Conservation (phyloP, 768 basidiomycete genomes). For the Kwoniella sp. region DNA sequence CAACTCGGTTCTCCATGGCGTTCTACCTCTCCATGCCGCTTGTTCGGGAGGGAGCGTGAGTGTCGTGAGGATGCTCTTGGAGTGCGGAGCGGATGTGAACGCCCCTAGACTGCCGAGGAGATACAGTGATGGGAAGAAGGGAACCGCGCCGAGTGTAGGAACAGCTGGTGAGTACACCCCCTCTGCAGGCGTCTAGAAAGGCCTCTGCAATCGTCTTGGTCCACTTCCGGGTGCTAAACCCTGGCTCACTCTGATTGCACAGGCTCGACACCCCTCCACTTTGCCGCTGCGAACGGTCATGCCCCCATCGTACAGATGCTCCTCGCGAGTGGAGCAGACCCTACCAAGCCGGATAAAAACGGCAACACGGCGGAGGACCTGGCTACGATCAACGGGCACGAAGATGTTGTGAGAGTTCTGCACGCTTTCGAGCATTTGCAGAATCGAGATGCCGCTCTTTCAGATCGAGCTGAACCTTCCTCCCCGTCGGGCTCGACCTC, state of each 20-base stretch:
- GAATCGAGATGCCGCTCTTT: conserved; percentile 30
- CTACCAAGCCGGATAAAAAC: conserved; percentile 84
- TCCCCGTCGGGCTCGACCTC: conserved; percentile 21
- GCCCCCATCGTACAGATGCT: conserved; percentile 73
- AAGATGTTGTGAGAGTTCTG: conserved; percentile 74
- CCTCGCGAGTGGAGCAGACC: conserved; percentile 79
- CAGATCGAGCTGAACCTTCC: conserved; percentile 24
- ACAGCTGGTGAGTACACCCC: conserved; percentile 51
- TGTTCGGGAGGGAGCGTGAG: conserved; percentile 85
- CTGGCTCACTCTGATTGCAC: too few species aligned
- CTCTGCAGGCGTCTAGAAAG: background rate
- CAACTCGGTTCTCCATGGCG: conserved; percentile 92
- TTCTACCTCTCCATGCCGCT: conserved; percentile 95
- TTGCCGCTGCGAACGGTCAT: conserved; percentile 94
- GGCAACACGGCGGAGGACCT: conserved; percentile 83
- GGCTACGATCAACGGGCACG: conserved; percentile 77
- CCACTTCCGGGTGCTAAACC: too few species aligned
- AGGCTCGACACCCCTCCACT: conserved; percentile 92
- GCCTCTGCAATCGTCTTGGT: conserved; percentile 17
- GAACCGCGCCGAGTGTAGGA: conserved; percentile 50
- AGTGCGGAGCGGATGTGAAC: conserved; percentile 96
- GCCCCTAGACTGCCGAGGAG: conserved; percentile 68
- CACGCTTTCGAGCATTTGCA: conserved; percentile 62
- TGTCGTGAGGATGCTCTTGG: conserved; percentile 84
- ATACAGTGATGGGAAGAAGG: conserved; percentile 57